phyloP scores from a whole-genome alignment of 306 rosid genomes.

The Clitoria ternatea region DNA sequence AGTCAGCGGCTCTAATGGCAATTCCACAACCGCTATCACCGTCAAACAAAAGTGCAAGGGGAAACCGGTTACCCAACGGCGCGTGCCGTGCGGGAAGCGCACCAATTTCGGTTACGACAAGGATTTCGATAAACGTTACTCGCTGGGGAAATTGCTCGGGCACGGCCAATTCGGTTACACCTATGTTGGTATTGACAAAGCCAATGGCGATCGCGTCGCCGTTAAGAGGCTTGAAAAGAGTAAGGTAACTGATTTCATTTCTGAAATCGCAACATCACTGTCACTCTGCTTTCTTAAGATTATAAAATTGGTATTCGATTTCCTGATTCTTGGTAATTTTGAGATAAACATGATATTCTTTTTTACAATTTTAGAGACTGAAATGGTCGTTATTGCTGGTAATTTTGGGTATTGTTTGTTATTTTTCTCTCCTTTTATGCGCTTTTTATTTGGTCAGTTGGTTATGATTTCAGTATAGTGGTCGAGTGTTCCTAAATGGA shows the following conservation, averaged over 20 bases:
- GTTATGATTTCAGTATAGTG: too few species aligned
- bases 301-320: too few species aligned
- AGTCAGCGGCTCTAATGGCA: slow-evolving; percentile 37
- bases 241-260: slow-evolving; percentile 48
- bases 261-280: too few species aligned
- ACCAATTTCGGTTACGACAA: slow-evolving; percentile 75
- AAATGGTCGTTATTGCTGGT: too few species aligned
- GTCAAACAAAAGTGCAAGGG: background rate
- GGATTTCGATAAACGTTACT: slow-evolving; percentile 48
- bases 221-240: slow-evolving; percentile 75
- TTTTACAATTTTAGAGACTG: too few species aligned
- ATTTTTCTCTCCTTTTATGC: background rate
- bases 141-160: slow-evolving; percentile 73
- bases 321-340: too few species aligned
- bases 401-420: too few species aligned
- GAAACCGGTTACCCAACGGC: background rate
- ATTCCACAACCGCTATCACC: slow-evolving; percentile 6
- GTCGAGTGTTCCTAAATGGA: background rate
- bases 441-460: background rate
- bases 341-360: too few species aligned
- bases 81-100: slow-evolving; percentile 60
- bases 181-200: slow-evolving; percentile 60
- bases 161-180: slow-evolving; percentile 89
- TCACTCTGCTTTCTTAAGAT: background rate
- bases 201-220: slow-evolving; percentile 71